Evolutionary conservation across 169 alveolate species (phyloP).

Genomic region (Plasmodium inui): DNA sequence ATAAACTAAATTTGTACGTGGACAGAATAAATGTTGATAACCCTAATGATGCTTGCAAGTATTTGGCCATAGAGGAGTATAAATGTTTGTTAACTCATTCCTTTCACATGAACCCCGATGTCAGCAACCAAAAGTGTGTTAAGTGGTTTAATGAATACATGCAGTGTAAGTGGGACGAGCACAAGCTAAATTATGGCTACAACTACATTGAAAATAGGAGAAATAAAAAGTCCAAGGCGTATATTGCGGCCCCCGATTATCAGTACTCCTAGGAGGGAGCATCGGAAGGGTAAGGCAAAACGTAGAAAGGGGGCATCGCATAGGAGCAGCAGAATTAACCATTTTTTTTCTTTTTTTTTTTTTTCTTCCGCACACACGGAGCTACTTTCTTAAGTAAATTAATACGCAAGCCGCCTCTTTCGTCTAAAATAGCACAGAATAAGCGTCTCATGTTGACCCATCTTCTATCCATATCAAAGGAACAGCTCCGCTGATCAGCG

Average conservation of each 20-base stretch:
- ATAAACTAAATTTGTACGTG: conserved; percentile 76
- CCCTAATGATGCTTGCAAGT: conserved; percentile 88
- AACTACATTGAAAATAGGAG: conserved; percentile 85
- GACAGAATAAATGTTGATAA: conserved; percentile 84
- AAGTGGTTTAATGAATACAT: conserved; percentile 91
- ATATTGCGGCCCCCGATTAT: conserved; percentile 90
- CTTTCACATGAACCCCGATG: conserved; percentile 80
- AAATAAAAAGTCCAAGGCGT: conserved; percentile 88
- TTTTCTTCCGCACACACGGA: not conserved
- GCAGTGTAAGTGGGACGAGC: conserved; percentile 92
- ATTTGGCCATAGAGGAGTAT: conserved; percentile 85
- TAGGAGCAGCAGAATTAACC: not conserved
- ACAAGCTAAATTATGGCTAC: conserved; percentile 87
- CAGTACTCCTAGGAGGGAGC: conserved; percentile 84
- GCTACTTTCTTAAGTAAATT: not conserved
- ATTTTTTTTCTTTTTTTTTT: not conserved
- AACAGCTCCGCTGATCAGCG: not conserved
- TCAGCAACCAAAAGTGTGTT: conserved; percentile 88
- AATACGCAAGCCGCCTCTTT: not conserved
- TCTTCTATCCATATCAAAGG: not conserved
- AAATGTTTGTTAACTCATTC: conserved; percentile 83
- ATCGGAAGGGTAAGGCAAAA: not conserved
- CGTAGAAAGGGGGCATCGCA: not conserved
- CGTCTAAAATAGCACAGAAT: not conserved
- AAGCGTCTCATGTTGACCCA: not conserved